phyloP scores from a whole-genome alignment of 2,329 filamentous ascomycete species.

The Colletotrichum viniferum region DNA sequence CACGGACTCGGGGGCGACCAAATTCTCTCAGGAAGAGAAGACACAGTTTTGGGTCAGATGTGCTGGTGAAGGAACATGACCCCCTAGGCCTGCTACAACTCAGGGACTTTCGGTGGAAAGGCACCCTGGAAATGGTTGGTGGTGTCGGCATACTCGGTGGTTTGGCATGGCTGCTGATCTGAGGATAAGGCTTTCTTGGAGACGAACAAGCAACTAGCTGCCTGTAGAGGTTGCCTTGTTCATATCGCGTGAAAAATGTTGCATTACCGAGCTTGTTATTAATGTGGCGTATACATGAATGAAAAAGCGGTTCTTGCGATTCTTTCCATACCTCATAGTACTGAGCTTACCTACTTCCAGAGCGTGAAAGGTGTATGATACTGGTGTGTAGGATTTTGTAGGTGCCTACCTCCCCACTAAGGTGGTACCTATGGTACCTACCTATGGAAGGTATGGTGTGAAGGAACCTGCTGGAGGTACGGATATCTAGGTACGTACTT shows the following conservation, averaged over 20 bases:
- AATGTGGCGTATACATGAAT: neutral
- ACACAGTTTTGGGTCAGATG: conserved; percentile 22
- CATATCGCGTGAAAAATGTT: neutral
- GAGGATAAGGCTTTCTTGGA: neutral
- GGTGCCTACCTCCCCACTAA: no score
- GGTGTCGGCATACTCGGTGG: conserved; percentile 77
- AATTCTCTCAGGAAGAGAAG: conserved; percentile 12
- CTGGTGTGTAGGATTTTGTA: no score
- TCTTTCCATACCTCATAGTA: neutral
- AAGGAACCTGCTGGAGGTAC: no score
- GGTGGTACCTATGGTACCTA: no score
- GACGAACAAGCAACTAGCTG: neutral
- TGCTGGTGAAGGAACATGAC: conserved; percentile 64
- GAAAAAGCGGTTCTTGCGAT: neutral
- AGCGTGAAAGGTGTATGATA: neutral
- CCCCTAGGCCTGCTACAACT: conserved; percentile 79
- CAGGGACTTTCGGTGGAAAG: conserved; percentile 65
- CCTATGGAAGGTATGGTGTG: no score
- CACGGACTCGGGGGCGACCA: neutral
- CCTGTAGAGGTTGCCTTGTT: neutral
- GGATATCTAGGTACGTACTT: neutral
- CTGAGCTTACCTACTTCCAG: neutral
- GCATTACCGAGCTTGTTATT: neutral
- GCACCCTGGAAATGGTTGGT: conserved; percentile 75
- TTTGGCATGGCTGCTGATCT: conserved; percentile 62